Base-by-base conservation (phyloP, 306 rosid genomes). In the Ziziphus jujuba region DNA sequence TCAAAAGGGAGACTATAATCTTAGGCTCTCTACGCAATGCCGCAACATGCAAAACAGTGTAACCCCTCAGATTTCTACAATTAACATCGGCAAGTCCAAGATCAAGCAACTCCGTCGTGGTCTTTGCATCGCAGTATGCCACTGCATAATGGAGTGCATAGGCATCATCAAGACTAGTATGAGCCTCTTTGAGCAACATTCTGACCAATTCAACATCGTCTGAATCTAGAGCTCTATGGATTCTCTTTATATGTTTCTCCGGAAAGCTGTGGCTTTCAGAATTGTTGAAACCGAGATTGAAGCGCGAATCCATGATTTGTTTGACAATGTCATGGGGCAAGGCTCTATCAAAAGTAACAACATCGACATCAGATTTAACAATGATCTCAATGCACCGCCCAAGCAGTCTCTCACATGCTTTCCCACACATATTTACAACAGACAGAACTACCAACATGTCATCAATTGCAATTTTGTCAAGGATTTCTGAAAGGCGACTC, bases 71-170 rank as follows among this genome's bases (percentile, higher is more conserved):
- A 69, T 88, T 85, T 67, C 78, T 85, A 21, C 63, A 61, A 56
- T 88, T 83, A 3, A 85, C 84, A 71, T 79, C 84, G 0, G 84
- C 91, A 2, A 81, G 72, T 9, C 87, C 86, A 59, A 88, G 91
- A 69, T 88, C 95, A 48, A 88, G 91, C 76, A 84, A 78, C 74
- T 83, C 91, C 0, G 60, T 48, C 0, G 87, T 84, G 45, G 81
- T 84, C 75, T 84, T 84, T 38, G 86, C 81, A 23, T 85, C 82
- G 10, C 91, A 88, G 73, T 85, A 85, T 5, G 91, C 81, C 40
- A 81, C 91, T 17, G 91, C 86, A 51, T 84, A 81, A 69, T 86
- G 95, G 52, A 88, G 87, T n/a, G 91, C 91, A 69, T 49, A 58
- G 1, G 87, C 89, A 19, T 86, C 86, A 43, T 89, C 88, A 9